Conservation (phyloP, 805 yeast species). For the Wickerhamiella parazyma region DNA sequence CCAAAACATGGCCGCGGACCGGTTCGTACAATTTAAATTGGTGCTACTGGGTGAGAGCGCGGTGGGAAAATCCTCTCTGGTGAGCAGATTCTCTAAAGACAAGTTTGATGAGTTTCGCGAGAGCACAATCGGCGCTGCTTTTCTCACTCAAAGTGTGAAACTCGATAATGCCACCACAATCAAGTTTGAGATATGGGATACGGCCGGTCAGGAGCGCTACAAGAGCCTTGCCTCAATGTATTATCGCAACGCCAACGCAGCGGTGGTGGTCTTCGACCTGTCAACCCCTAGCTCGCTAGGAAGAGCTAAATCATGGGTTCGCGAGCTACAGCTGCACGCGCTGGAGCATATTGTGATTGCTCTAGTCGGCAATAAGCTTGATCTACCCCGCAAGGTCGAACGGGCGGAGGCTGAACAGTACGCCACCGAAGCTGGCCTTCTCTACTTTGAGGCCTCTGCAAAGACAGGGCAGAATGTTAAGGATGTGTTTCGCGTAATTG, state of each 20-base stretch:
- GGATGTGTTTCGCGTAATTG: slow-evolving; percentile 33
- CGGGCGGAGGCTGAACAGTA: slow-evolving; percentile 34
- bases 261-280: slow-evolving; percentile 78
- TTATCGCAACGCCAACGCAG: slow-evolving; percentile 67
- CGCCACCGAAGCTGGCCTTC: slow-evolving; percentile 39
- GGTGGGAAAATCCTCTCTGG: slow-evolving; percentile 70
- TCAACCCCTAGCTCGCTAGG: slow-evolving; percentile 53
- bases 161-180: slow-evolving; percentile 32
- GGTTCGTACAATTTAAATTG: slow-evolving; percentile 46
- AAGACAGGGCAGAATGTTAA: slow-evolving; percentile 52
- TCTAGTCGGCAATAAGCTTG: slow-evolving; percentile 76
- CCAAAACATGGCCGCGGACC: slow-evolving; percentile 8
- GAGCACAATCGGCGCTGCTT: slow-evolving; percentile 98
- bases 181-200: slow-evolving; percentile 57
- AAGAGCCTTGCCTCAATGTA: slow-evolving; percentile 75
- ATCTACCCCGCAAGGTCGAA: slow-evolving; percentile 39
- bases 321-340: slow-evolving; percentile 79
- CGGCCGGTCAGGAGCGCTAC: slow-evolving; percentile 91
- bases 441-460: slow-evolving; percentile 53
- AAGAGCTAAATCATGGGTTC: slow-evolving; percentile 82
- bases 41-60: slow-evolving; percentile 71
- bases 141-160: slow-evolving; percentile 64
- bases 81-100: slow-evolving; percentile 59
- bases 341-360: slow-evolving; percentile 61
- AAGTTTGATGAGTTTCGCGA: slow-evolving; percentile 67